Evolutionary conservation across 495 filamentous ascomycete genomes (phyloP).

Genomic region (Penicillium goetzii): DNA sequence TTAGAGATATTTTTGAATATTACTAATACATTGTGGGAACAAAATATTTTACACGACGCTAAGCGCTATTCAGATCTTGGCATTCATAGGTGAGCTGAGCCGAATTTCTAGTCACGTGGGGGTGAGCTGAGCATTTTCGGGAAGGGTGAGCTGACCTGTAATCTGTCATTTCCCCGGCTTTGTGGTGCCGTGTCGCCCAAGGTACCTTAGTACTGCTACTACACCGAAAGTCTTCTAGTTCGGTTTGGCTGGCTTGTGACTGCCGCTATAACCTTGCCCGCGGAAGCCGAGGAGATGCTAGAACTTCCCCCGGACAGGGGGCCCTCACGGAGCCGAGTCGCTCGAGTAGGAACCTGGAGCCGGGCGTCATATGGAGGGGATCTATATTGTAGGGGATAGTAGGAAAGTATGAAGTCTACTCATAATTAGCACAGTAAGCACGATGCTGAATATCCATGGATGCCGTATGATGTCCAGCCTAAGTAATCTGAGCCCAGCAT

Average conservation of each 20-base stretch:
- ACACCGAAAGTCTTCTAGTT: neutral
- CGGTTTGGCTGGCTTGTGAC: conserved; percentile 14
- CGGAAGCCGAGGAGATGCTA: conserved; percentile 1
- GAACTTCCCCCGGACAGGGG: neutral
- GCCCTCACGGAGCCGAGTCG: neutral
- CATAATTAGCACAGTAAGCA: neutral
- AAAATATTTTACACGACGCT: too few relatives aligned
- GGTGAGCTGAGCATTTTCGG: too few relatives aligned
- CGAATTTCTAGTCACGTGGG: too few relatives aligned
- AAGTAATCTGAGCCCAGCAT: neutral
- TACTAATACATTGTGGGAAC: too few relatives aligned
- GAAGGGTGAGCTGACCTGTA: too few relatives aligned
- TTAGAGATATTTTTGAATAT: too few relatives aligned
- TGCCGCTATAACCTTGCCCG: conserved; percentile 4
- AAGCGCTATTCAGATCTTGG: too few relatives aligned
- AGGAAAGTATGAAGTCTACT: neutral
- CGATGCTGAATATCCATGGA: neutral
- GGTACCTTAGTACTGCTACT: neutral
- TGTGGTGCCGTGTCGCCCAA: conserved; percentile 6
- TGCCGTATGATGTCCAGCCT: neutral
- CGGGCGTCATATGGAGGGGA: neutral
- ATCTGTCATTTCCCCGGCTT: conserved; percentile 10
- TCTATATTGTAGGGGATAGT: neutral
- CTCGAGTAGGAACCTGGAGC: neutral
- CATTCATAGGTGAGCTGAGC: too few relatives aligned